phyloP scores from a whole-genome alignment of 2,329 filamentous ascomycete species.

The Claviceps sorghi region DNA sequence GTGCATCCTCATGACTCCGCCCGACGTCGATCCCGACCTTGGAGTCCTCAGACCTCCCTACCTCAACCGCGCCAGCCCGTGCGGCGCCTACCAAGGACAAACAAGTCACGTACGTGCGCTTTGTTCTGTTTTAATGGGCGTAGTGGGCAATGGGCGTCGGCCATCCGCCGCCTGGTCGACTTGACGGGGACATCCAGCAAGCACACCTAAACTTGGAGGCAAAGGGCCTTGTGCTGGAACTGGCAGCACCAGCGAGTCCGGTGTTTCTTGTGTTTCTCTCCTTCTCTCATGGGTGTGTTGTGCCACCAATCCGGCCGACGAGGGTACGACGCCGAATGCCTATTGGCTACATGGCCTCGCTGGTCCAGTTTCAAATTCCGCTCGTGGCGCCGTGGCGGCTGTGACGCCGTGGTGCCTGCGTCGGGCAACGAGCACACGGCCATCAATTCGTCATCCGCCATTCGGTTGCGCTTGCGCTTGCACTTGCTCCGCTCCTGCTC shows the following conservation, averaged over 20 bases:
- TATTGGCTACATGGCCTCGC: neutral
- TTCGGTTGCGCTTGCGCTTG: neutral
- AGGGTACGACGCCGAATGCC: neutral
- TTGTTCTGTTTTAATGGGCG: too few species aligned
- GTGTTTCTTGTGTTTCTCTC: too few species aligned
- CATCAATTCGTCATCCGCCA: neutral
- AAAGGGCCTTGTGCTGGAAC: too few species aligned
- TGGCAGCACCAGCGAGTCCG: neutral
- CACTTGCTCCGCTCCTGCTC: neutral
- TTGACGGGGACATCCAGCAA: too few species aligned
- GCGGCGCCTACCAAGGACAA: neutral
- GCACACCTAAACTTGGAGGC: too few species aligned
- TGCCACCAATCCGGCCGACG: neutral
- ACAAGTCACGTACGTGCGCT: too few species aligned
- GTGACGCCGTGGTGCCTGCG: neutral
- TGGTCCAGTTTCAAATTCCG: constrained; percentile 1
- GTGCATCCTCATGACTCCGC: neutral
- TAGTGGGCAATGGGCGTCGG: neutral
- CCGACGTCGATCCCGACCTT: neutral
- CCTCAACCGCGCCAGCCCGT: neutral
- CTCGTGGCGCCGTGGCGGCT: neutral
- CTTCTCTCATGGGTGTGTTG: neutral
- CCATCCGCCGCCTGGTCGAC: too few species aligned
- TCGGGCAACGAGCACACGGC: neutral
- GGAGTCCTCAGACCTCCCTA: too few species aligned